Conservation (phyloP, 495 filamentous ascomycete species). For the Xylaria nigripes region DNA sequence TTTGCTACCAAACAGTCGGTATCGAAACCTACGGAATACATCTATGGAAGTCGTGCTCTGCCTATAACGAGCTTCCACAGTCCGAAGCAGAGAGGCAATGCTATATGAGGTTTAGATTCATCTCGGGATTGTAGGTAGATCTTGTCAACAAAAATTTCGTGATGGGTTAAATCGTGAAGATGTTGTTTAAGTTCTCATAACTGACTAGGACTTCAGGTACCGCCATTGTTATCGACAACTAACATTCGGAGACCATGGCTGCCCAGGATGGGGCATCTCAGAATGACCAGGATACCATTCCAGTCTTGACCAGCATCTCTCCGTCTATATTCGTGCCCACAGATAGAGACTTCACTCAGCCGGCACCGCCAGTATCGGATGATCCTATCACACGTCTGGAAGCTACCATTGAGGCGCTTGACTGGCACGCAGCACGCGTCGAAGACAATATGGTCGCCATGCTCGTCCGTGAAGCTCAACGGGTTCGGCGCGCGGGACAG, state of each 20-base stretch:
- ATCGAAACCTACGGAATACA: too few species aligned
- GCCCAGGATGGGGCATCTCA: not conserved
- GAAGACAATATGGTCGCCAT: slow-evolving; percentile 36
- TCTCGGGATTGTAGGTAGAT: too few species aligned
- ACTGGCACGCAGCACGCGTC: slow-evolving; percentile 33
- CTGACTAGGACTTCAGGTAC: too few species aligned
- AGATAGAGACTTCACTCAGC: slow-evolving; percentile 25
- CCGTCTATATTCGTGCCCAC: slow-evolving; percentile 40
- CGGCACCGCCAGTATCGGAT: slow-evolving; percentile 18
- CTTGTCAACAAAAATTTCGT: not conserved
- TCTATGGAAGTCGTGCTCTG: not conserved
- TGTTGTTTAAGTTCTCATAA: not conserved
- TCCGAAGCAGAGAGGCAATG: not conserved
- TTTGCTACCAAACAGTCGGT: too few species aligned
- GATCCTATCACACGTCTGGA: slow-evolving; percentile 26
- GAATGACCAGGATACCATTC: slow-evolving; percentile 21
- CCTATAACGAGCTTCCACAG: not conserved
- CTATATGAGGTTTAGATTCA: not conserved
- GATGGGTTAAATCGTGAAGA: too few species aligned
- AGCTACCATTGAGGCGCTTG: slow-evolving; percentile 31
- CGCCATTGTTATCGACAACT: too few species aligned
- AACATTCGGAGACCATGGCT: not conserved
- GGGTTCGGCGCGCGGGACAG: slow-evolving; percentile 18
- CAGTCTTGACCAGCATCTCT: slow-evolving; percentile 23
- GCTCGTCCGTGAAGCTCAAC: slow-evolving; percentile 32